phyloP scores from a whole-genome alignment of 2,329 filamentous ascomycete genomes.

The Sporothrix inflata region DNA sequence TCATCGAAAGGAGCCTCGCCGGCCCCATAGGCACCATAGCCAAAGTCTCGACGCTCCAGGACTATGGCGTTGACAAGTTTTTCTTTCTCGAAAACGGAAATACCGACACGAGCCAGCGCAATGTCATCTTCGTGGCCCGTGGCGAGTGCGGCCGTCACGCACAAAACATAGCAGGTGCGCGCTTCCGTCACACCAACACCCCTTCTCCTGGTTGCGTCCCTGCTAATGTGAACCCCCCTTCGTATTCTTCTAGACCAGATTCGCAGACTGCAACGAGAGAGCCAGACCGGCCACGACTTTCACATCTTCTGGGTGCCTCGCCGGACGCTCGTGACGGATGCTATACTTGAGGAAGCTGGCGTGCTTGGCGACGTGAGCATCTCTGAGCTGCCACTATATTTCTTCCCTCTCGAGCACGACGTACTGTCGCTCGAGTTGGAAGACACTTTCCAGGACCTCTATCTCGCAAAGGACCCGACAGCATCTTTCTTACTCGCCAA shows the following conservation, averaged over 20 bases:
- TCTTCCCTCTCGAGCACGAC: slow-evolving; percentile 90
- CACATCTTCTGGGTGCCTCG: slow-evolving; percentile 96
- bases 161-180: slow-evolving; percentile 80
- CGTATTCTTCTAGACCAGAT: slow-evolving; percentile 72
- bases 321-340: slow-evolving; percentile 87
- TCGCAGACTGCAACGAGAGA: slow-evolving; percentile 83
- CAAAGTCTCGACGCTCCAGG: slow-evolving; percentile 92
- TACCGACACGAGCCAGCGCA: slow-evolving; percentile 89
- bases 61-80: slow-evolving; percentile 97
- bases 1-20: slow-evolving; percentile 87
- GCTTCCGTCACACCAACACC: not conserved
- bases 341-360: slow-evolving; percentile 88
- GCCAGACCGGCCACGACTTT: slow-evolving; percentile 90
- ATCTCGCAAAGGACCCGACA: slow-evolving; percentile 86
- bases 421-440: slow-evolving; percentile 88
- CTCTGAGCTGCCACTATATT: slow-evolving; percentile 82
- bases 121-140: slow-evolving; percentile 89
- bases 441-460: slow-evolving; percentile 83
- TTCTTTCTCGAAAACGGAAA: slow-evolving; percentile 97
- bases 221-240: not conserved
- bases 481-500: slow-evolving; percentile 87
- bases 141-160: slow-evolving; percentile 87
- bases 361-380: slow-evolving; percentile 92
- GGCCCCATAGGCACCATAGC: slow-evolving; percentile 89
- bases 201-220: not conserved